Percentiles rank a stretch among this genome's conserved stretches.
These are phyloP conservation scores for Xylariaceae sp. DNA, from an alignment of 2,329 filamentous ascomycete genomes.

Conservation along the genomic window DNA sequence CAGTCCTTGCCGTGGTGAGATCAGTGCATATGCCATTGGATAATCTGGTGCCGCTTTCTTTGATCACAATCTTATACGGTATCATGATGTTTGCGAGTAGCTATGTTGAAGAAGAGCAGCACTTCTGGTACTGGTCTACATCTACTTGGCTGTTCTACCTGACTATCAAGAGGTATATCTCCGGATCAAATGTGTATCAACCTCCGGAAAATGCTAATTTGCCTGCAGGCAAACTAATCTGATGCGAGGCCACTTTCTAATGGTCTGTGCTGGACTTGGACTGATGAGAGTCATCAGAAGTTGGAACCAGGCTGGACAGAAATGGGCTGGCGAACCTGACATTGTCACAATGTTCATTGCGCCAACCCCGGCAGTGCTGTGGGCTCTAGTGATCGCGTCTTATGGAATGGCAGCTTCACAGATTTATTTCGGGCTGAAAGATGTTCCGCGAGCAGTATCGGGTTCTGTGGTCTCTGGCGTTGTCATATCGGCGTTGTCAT, in stretches of 20 bases:
- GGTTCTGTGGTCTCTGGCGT: constrained; percentile 39
- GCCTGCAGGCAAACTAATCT: constrained; percentile 15
- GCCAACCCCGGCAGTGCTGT: constrained; percentile 63
- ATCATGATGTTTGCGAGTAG: constrained; percentile 97
- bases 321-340: constrained; percentile 86
- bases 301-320: constrained; percentile 98
- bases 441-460: constrained; percentile 36
- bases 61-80: constrained; percentile 61
- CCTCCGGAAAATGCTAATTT: too few relatives aligned
- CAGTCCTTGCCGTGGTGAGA: constrained; percentile 19
- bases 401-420: constrained; percentile 59
- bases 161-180: constrained; percentile 37
- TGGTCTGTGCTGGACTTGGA: constrained; percentile 40
- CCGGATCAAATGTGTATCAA: too few relatives aligned
- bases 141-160: constrained; percentile 64
- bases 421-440: constrained; percentile 37
- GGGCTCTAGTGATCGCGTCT: constrained; percentile 64
- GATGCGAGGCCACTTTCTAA: constrained; percentile 24
- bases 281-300: constrained; percentile 64
- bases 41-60: constrained; percentile 38
- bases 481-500: constrained; percentile 60
- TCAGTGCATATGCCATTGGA: constrained; percentile 25
- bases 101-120: constrained; percentile 96
- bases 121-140: constrained; percentile 94
- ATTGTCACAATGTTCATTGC: constrained; percentile 70